These are phyloP conservation scores for Penicillium nucicola DNA, from an alignment of 495 filamentous ascomycete species.

Conservation along the genomic window DNA sequence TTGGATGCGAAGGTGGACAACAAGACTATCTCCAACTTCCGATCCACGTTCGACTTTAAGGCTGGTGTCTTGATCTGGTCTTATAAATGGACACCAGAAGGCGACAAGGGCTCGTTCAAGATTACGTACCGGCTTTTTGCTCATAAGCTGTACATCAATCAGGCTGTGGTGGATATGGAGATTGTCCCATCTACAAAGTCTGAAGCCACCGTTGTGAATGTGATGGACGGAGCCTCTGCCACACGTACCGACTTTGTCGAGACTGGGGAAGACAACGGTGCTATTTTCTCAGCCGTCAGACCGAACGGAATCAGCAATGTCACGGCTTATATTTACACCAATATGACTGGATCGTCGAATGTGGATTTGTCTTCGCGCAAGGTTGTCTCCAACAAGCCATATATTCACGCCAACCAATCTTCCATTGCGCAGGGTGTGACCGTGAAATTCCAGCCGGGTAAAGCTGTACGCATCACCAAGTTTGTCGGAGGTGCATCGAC, in stretches of 20 bases:
- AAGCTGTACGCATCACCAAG: constrained; percentile 52
- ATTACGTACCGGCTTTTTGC: constrained; percentile 59
- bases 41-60: constrained; percentile 60
- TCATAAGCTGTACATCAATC: constrained; percentile 60
- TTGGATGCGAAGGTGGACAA: constrained; percentile 60
- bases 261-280: constrained; percentile 44
- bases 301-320: constrained; percentile 55
- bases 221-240: constrained; percentile 57
- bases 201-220: constrained; percentile 53
- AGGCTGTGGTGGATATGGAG: constrained; percentile 58
- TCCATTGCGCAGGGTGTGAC: constrained; percentile 56
- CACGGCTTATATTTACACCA: constrained; percentile 56
- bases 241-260: constrained; percentile 55
- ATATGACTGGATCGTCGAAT: constrained; percentile 39
- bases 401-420: constrained; percentile 53
- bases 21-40: constrained; percentile 56
- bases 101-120: constrained; percentile 45
- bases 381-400: constrained; percentile 39
- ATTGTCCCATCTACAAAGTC: constrained; percentile 45
- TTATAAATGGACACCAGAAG: constrained; percentile 63
- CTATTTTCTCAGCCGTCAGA: constrained; percentile 56
- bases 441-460: constrained; percentile 46
- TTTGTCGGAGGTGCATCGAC: constrained; percentile 60
- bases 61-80: constrained; percentile 60
- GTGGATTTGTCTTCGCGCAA: constrained; percentile 47